phyloP scores from a whole-genome alignment of 805 yeast genomes.

The Lipomyces japonicus region DNA sequence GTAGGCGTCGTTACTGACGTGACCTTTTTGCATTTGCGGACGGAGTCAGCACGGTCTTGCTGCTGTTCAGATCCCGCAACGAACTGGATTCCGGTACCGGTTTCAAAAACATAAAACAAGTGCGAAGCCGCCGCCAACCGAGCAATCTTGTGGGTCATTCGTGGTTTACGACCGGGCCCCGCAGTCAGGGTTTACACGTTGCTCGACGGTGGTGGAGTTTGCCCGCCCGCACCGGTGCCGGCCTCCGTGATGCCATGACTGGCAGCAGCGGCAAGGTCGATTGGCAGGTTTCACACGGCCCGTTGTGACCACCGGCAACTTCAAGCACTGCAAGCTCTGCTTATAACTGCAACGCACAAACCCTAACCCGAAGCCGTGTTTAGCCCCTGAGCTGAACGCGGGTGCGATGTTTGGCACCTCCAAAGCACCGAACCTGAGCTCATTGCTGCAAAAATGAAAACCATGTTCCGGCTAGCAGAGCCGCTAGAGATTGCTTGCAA shows the following conservation, averaged over 20 bases:
- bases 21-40: conserved; percentile 30
- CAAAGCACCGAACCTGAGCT: too few species aligned
- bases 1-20: conserved; percentile 22
- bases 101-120: conserved; percentile 28
- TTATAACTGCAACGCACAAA: too few species aligned
- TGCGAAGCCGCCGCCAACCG: conserved; percentile 33
- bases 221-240: conserved; percentile 20
- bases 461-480: too few species aligned
- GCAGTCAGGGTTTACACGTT: conserved; percentile 25
- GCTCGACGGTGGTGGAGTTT: conserved; percentile 25
- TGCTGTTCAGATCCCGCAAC: conserved; percentile 17
- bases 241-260: conserved; percentile 25
- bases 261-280: conserved; percentile 26
- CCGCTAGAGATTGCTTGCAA: too few species aligned
- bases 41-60: conserved; percentile 28
- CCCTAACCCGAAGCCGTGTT: too few species aligned
- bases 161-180: conserved; percentile 30
- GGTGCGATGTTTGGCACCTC: too few species aligned
- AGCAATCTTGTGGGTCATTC: conserved; percentile 20
- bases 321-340: conserved; percentile 25
- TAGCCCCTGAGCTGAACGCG: too few species aligned
- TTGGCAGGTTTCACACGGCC: conserved; percentile 26
- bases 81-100: conserved; percentile 28
- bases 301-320: conserved; percentile 28
- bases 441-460: too few species aligned